Conservation (phyloP, 345 rosid genomes). For the Tarenaya hassleriana region DNA sequence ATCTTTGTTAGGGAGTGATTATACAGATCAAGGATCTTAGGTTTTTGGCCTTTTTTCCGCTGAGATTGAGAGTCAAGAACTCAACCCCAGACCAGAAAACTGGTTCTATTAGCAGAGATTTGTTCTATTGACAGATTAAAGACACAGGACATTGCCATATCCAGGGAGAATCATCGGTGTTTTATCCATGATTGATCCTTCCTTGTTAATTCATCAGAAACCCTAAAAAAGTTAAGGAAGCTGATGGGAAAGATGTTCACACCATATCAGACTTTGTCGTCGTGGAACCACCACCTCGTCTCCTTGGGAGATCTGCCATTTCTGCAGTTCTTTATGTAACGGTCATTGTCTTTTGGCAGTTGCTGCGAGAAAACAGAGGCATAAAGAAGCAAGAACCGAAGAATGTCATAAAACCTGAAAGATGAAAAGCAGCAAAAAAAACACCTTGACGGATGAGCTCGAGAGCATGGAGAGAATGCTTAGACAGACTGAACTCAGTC, state of each 20-base stretch:
- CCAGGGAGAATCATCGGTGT: too few relatives aligned
- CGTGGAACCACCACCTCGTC: conserved; percentile 99
- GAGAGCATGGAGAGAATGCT: conserved; percentile 99
- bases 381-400: conserved; percentile 9
- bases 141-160: too few relatives aligned
- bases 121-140: too few relatives aligned
- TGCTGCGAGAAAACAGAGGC: conserved; percentile 44
- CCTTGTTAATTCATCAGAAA: background rate
- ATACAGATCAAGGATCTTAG: too few relatives aligned
- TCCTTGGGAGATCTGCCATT: conserved; percentile 96
- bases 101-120: too few relatives aligned
- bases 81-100: too few relatives aligned
- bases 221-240: conserved; percentile 6
- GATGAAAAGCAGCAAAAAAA: background rate
- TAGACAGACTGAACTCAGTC: conserved; percentile 90
- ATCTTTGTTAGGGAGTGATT: background rate
- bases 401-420: conserved; percentile 1
- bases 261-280: conserved; percentile 59
- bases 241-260: conserved; percentile 8
- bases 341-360: conserved; percentile 95
- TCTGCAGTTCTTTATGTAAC: conserved; percentile 88
- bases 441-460: conserved; percentile 80
- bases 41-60: too few relatives aligned
- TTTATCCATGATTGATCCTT: too few relatives aligned
- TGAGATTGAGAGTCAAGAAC: too few relatives aligned